Evolutionary conservation across 768 basidiomycete genomes (phyloP), one percentile per base, ranked within the genome.

Genomic region (Boletus vinaceobasis): DNA sequence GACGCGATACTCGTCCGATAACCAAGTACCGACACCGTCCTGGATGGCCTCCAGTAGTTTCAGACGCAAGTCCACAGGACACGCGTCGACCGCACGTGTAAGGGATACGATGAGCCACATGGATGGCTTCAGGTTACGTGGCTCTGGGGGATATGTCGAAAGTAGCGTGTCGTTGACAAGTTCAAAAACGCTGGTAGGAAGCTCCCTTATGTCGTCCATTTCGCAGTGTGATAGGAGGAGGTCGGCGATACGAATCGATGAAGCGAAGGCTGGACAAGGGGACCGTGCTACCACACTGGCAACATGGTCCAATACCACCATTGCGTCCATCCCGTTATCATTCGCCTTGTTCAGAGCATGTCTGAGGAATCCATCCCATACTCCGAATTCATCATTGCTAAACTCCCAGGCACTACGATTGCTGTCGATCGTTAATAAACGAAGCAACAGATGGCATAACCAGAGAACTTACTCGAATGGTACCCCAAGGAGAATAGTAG

Each of bases 81-180:
- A 86, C 0, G 68, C 59, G 52, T 86, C 85, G 38, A 91, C 71
- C 5, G 80, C 63, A 7, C 73, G 69, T 42, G 76, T 77, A 49
- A 90, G 68, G 5, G 85, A 77, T 37, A 83, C 73, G 19, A 84
- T 71, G 58, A 87, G 73, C 88, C 87, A 90, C 56, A 81, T 72
- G 35, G 80, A 78, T 36, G 77, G 75, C 48, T 79, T 75, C 63
- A 78, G 75, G 60, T 81, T 79, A 44, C 74, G 73, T 5, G 79
- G 75, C 19, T 78, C 78, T 0, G 88, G 86, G 0, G 89, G 89
- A 69, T 92, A 92, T 9, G 79, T 79, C 9, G 79, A 75, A 21
- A 73, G 70, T 53, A 91, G 73, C 0, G 81, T 81, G 40, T 82
- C 79, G 55, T 84, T 82, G 49, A 84, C 74, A 50, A 88, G 79